Conservation (phyloP, 176 grass and related monocot species). For the Musa acuminata region DNA sequence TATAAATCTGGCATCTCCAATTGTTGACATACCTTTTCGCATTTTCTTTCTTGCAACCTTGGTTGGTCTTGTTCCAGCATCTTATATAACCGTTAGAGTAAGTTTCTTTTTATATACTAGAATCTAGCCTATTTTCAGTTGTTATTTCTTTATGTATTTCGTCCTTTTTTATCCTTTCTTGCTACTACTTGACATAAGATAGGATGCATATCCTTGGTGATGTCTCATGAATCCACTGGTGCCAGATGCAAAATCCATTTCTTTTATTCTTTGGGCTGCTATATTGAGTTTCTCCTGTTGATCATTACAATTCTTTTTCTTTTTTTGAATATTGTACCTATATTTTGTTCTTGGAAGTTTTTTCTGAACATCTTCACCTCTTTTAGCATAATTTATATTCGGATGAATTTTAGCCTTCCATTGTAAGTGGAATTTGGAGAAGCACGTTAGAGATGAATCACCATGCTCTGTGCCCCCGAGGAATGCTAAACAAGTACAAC, state of each 20-base stretch:
- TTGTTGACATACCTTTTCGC: slow-evolving; percentile 97
- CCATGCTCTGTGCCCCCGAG: neutral
- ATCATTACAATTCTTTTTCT: neutral
- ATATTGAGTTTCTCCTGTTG: neutral
- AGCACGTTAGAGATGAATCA: neutral
- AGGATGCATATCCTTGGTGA: neutral
- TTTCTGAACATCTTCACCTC: neutral
- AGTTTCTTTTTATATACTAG: slow-evolving; percentile 24
- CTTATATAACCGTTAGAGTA: slow-evolving; percentile 95
- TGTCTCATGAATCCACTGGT: neutral
- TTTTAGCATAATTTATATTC: neutral
- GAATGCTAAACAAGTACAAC: neutral
- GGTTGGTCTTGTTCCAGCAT: slow-evolving; percentile 78
- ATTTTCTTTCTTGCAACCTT: slow-evolving; percentile 95
- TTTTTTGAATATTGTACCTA: neutral
- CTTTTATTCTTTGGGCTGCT: neutral
- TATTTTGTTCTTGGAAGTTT: neutral
- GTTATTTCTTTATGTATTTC: slow-evolving; percentile 10
- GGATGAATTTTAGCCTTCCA: neutral
- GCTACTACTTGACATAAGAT: no score
- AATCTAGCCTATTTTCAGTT: neutral
- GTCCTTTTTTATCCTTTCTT: neutral
- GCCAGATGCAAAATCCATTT: neutral
- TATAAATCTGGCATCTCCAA: slow-evolving; percentile 97
- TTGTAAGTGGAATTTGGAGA: neutral